Percentiles rank a stretch among this genome's conserved stretches.
Evolutionary conservation across 495 filamentous ascomycete genomes (phyloP).

Genomic region (Penicillium arizonense): DNA sequence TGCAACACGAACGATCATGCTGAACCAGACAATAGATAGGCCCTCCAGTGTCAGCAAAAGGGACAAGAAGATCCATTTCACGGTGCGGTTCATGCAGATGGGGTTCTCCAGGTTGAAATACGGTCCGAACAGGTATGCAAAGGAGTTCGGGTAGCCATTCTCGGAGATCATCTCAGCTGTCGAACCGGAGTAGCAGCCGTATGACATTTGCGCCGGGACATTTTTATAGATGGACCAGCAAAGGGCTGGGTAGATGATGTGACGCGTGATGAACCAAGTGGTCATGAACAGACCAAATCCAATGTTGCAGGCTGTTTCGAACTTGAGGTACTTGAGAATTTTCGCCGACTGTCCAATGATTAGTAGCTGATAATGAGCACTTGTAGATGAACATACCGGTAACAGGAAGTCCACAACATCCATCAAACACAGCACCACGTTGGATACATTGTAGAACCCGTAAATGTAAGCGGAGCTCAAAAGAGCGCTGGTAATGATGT

Average conservation of each 20-base stretch:
- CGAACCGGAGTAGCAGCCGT: conserved; percentile 66
- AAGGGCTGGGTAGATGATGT: conserved; percentile 73
- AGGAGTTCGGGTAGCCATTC: conserved; percentile 54
- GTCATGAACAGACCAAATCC: conserved; percentile 86
- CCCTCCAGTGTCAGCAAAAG: conserved; percentile 76
- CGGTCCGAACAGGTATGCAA: conserved; percentile 63
- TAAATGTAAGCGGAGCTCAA: conserved; percentile 80
- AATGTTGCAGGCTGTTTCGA: conserved; percentile 71
- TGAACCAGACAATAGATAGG: conserved; percentile 85
- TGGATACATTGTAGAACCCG: conserved; percentile 80
- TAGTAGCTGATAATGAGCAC: conserved; percentile 2
- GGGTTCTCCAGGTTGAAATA: conserved; percentile 65
- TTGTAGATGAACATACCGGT: conserved; percentile 34
- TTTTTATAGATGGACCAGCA: conserved; percentile 81
- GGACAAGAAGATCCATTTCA: conserved; percentile 73
- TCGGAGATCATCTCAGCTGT: conserved; percentile 54
- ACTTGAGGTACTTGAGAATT: conserved; percentile 85
- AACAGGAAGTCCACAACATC: conserved; percentile 88
- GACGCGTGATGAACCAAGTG: conserved; percentile 80
- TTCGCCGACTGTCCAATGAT: conserved; percentile 69
- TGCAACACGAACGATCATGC: conserved; percentile 80
- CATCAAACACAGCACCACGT: conserved; percentile 88
- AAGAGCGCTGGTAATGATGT: conserved; percentile 81
- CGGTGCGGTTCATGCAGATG: conserved; percentile 70
- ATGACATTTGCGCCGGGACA: conserved; percentile 56